A percentile compares a stretch with the other conserved stretches of the same genome.
Evolutionary conservation across 768 basidiomycete species (phyloP).

Genomic region (Tubosaeta sp.): DNA sequence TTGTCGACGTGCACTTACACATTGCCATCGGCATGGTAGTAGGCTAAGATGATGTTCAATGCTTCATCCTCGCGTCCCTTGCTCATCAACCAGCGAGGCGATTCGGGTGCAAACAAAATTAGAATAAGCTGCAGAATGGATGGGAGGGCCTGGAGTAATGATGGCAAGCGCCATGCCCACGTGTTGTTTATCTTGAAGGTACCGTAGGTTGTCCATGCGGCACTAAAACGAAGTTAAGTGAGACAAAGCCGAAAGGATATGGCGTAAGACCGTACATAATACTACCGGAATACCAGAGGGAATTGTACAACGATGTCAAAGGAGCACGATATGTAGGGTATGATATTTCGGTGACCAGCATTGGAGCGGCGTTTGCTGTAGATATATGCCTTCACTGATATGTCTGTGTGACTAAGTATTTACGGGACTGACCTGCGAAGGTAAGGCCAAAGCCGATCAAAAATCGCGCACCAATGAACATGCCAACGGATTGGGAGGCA

Average conservation of each 20-base stretch:
- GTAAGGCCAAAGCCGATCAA: slow-evolving; percentile 74
- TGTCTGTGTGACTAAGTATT: neutral
- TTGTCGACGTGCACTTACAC: slow-evolving; percentile 31
- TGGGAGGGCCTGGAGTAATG: slow-evolving; percentile 65
- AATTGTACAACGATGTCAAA: slow-evolving; percentile 75
- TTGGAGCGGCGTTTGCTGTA: slow-evolving; percentile 67
- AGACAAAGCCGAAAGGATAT: neutral
- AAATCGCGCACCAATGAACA: slow-evolving; percentile 82
- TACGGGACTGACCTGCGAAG: slow-evolving; percentile 47
- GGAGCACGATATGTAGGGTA: slow-evolving; percentile 81
- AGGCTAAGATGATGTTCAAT: slow-evolving; percentile 60
- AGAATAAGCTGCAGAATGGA: slow-evolving; percentile 62
- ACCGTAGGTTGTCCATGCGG: slow-evolving; percentile 85
- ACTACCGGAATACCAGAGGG: slow-evolving; percentile 82
- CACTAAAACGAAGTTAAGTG: slow-evolving; percentile 31
- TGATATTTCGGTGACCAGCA: slow-evolving; percentile 82
- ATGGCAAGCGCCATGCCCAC: slow-evolving; percentile 85
- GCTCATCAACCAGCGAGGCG: slow-evolving; percentile 77
- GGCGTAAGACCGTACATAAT: slow-evolving; percentile 51
- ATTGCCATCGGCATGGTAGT: slow-evolving; percentile 81
- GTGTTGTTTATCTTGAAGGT: slow-evolving; percentile 63
- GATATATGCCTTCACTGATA: slow-evolving; percentile 1
- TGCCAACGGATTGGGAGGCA: slow-evolving; percentile 63
- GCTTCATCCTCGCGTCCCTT: slow-evolving; percentile 73
- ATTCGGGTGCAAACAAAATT: slow-evolving; percentile 73